phyloP scores from a whole-genome alignment of 495 filamentous ascomycete species.

The Aspergillus egyptiacus region DNA sequence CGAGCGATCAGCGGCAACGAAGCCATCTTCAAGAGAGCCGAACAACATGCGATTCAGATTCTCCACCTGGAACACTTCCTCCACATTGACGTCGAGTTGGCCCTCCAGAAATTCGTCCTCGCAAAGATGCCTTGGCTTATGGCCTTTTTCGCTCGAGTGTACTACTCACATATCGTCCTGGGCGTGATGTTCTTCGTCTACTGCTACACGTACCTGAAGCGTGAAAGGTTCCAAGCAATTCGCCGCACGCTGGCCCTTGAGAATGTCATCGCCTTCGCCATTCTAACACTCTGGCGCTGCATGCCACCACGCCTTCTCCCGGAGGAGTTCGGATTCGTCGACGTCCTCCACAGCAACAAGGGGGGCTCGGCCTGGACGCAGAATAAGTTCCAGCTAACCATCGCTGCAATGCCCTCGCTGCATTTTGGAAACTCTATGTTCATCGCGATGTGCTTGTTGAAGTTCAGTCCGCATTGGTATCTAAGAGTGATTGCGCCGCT shows the following conservation, averaged over 20 bases:
- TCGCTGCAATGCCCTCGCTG: slow-evolving; percentile 54
- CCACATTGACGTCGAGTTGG: slow-evolving; percentile 46
- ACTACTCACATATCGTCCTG: slow-evolving; percentile 47
- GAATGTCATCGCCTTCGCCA: slow-evolving; percentile 54
- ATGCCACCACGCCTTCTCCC: slow-evolving; percentile 58
- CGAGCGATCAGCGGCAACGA: slow-evolving; percentile 43
- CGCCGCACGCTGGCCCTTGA: slow-evolving; percentile 54
- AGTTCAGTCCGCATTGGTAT: slow-evolving; percentile 37
- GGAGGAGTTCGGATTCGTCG: slow-evolving; percentile 55
- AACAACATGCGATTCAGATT: slow-evolving; percentile 45
- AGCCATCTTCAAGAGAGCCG: slow-evolving; percentile 36
- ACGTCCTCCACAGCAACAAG: slow-evolving; percentile 52
- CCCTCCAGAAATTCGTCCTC: slow-evolving; percentile 34
- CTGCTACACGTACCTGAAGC: slow-evolving; percentile 51
- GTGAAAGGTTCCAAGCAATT: slow-evolving; percentile 46
- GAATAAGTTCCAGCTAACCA: slow-evolving; percentile 49
- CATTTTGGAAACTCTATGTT: slow-evolving; percentile 55
- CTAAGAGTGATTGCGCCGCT: slow-evolving; percentile 38
- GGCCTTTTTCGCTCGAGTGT: slow-evolving; percentile 44
- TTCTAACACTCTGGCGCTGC: slow-evolving; percentile 55
- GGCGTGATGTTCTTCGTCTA: slow-evolving; percentile 45
- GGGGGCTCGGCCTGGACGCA: slow-evolving; percentile 55
- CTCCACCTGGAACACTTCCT: slow-evolving; percentile 47
- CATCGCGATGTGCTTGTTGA: slow-evolving; percentile 51
- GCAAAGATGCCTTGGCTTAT: slow-evolving; percentile 53